Base-by-base conservation (phyloP, 2,329 filamentous ascomycete genomes). In the Colletotrichum tabaci region DNA sequence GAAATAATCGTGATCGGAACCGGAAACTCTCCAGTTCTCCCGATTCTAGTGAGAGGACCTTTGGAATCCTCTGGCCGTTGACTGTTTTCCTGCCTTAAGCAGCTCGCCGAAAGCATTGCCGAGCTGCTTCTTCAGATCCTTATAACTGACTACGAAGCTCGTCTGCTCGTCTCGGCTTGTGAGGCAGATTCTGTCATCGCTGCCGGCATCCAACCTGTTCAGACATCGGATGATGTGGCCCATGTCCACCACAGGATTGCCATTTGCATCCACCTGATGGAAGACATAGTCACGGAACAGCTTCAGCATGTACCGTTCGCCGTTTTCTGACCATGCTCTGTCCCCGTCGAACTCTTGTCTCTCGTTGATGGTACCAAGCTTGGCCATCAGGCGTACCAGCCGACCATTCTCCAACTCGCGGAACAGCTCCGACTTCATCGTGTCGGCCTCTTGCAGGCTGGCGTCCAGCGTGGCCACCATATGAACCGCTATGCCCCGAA, bases 261-360 rank as follows among this genome's bases (percentile, higher is more conserved):
- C 95, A 68, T 94, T 91, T 40, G 90, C 88, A 79, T 98, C 95
- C 15, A 98, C 95, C 78, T 97, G 95, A 81, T 99, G 96, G 83
- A 98, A 99, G 50, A 98, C 94, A 77, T 97, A 98, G 82, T 99
- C 96, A 61, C 96, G 90, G 86, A 98, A 98, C 10, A 99, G 88
- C 83, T 98, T 98, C 74, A 99, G 87, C 79, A 94, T 93, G 80
- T 98, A 98, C 38, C 95, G 90, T 77, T 98, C 94, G 35, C 96
- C 96, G 58, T 93, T 96, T 81, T 98, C 96, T 5, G 94, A 94
- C 96, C 96, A 99, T 60, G 89, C 87, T 0, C 88, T 85, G 73
- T 95, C 93, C 50, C 91, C 90, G 64, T 94, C 93, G 73, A 93
- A 92, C 78, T 98, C 96, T 1, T 93, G 94, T 13, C 96, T 91